Base-by-base conservation (phyloP, 1,284 basidiomycete genomes). In the Cryptococcus sp. region DNA sequence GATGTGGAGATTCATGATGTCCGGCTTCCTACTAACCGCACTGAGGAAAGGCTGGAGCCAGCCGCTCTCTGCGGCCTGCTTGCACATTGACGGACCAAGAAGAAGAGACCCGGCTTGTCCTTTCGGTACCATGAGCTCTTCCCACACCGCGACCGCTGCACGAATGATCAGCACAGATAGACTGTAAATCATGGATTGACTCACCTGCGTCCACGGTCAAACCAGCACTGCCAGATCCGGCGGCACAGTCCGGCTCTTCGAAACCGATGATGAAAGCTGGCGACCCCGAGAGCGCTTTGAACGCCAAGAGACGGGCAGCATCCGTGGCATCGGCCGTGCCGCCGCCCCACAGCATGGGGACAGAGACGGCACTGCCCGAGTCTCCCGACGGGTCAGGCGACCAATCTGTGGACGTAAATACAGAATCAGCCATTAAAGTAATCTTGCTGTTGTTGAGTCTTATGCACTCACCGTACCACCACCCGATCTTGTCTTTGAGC, bases 331-430 rank as follows among this genome's bases (percentile, higher is more conserved):
- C 77, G 46, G 62, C 63, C 20, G 53, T 52, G 27, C 75, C 76
- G 40, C 58, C 70, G 52, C 78, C 78, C 78, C 78, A 80, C n/a
- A 80, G 66, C 70, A 77, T 78, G 45, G 73, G 67, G 7, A 62
- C 54, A 38, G 78, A 61, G 47, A 62, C 61, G 30, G 67, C 64
- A 23, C 58, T 52, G 47, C 67, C 68, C 17, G 58, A 48, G 38
- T 63, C 41, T 49, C 63, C 57, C 30, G 66, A 62, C 6, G 66
- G 66, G 10, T 46, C 62, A 39, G 67, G 53, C n/a, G 63, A 63
- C 69, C 70, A 72, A 52, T 70, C 64, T 67, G 53, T 17, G 17
- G 30, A 35, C 8, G 2, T 4, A 30, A 4, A 5, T 8, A 8
- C 13, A 10, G 30, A 35, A 35, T 10, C 30, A 10, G 30, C 8